These are phyloP conservation scores for Coelastrella sp. DNA, from an alignment of 139 green algal species.

Conservation along the genomic window DNA sequence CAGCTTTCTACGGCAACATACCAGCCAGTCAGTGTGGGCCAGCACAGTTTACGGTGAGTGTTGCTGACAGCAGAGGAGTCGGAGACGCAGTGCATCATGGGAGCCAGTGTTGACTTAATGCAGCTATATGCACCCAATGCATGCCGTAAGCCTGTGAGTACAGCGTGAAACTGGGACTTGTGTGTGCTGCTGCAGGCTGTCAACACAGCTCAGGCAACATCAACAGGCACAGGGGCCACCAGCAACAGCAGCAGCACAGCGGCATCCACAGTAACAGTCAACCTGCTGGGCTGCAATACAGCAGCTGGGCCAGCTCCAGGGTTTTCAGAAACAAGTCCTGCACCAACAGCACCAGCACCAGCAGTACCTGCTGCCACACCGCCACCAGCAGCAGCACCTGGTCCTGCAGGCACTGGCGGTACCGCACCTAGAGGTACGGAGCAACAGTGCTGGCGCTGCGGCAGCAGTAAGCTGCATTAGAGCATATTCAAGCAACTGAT, in stretches of 20 bases:
- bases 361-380: neutral
- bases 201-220: neutral
- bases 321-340: neutral
- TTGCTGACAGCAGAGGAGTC: no score
- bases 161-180: neutral
- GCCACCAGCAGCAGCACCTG: neutral
- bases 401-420: neutral
- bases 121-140: neutral
- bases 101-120: no score
- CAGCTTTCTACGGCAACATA: neutral
- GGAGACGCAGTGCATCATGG: no score
- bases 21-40: slow-evolving; percentile 8
- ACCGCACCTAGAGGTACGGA: neutral
- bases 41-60: slow-evolving; percentile 32
- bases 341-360: neutral
- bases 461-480: no score
- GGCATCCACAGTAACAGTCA: neutral
- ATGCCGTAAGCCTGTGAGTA: neutral
- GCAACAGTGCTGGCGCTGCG: no score
- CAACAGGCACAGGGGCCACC: no score
- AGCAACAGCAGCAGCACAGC: neutral
- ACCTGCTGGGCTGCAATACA: neutral
- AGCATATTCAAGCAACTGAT: no score
- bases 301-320: neutral
- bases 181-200: neutral